A percentile compares a stretch with the other conserved stretches of the same genome.
Evolutionary conservation across 208 protist species (phyloP).

Genomic region (Angomonas deanei): DNA sequence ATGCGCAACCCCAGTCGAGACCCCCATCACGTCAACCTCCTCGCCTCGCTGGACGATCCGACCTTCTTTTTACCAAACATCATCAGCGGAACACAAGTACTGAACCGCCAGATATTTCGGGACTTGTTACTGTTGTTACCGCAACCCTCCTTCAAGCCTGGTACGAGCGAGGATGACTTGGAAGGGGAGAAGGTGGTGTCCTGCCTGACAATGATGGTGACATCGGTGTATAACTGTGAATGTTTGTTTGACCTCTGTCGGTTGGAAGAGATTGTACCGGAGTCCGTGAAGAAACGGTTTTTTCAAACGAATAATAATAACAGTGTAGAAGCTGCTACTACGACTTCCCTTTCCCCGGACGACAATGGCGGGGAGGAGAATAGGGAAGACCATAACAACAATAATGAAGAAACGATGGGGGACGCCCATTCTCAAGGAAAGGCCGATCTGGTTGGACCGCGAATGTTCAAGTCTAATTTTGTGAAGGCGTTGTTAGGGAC

Average conservation of each 20-base stretch:
- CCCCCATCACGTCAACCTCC: not conserved
- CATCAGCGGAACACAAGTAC: not conserved
- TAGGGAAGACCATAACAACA: not conserved
- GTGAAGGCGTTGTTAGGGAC: slow-evolving; percentile 38
- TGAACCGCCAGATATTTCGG: not conserved
- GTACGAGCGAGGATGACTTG: slow-evolving; percentile 30
- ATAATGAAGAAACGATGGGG: too few species aligned
- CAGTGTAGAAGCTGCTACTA: too few species aligned
- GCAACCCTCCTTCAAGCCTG: slow-evolving; percentile 13
- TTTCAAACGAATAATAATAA: too few species aligned
- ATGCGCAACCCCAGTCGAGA: too few species aligned
- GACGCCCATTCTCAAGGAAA: too few species aligned
- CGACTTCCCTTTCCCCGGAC: not conserved
- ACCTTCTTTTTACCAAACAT: not conserved
- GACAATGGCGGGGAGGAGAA: not conserved
- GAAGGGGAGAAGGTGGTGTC: slow-evolving; percentile 11
- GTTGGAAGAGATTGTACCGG: slow-evolving; percentile 11
- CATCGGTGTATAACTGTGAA: slow-evolving; percentile 46
- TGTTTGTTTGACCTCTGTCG: slow-evolving; percentile 56
- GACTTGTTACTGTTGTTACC: not conserved
- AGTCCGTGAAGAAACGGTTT: too few species aligned
- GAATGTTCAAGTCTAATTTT: slow-evolving; percentile 15
- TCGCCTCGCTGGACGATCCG: not conserved
- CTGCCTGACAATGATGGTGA: slow-evolving; percentile 37
- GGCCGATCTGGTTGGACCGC: too few species aligned